Percentiles rank a stretch among this genome's conserved stretches.
Evolutionary conservation across 768 basidiomycete genomes (phyloP).

Genomic region (Tylopilus sp.): DNA sequence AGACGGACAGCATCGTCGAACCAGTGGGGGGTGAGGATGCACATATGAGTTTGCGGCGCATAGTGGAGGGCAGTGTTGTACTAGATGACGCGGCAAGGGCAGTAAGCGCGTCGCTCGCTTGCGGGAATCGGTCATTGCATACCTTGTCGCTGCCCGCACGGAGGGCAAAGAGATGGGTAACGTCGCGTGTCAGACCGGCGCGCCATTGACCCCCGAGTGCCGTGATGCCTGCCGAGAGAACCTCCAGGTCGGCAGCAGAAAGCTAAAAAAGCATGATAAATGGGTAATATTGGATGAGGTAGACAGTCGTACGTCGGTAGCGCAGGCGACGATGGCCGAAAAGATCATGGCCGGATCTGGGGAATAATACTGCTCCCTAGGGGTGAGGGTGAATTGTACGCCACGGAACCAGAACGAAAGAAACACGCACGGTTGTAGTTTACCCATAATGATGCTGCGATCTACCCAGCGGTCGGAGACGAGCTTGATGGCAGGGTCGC

Average conservation of each 20-base stretch:
- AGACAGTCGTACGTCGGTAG: constrained; percentile 50
- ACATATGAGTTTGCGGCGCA: constrained; percentile 54
- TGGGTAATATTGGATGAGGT: neutral
- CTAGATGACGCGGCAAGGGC: constrained; percentile 14
- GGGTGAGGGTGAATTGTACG: constrained; percentile 1
- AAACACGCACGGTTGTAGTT: constrained; percentile 52
- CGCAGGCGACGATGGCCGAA: constrained; percentile 76
- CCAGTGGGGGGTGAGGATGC: constrained; percentile 86
- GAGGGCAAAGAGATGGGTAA: constrained; percentile 81
- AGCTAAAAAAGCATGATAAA: constrained; percentile 37
- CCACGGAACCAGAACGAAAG: neutral
- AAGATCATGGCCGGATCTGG: constrained; percentile 76
- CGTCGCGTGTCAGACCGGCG: constrained; percentile 71
- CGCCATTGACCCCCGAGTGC: constrained; percentile 84
- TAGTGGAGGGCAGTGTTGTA: constrained; percentile 58
- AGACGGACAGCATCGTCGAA: constrained; percentile 76
- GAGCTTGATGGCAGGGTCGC: constrained; percentile 35
- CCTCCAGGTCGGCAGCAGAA: constrained; percentile 61
- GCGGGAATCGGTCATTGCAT: constrained; percentile 1
- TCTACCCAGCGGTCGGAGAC: constrained; percentile 67
- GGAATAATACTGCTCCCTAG: constrained; percentile 62
- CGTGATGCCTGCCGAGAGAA: constrained; percentile 67
- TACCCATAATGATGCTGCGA: constrained; percentile 54
- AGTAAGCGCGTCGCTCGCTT: neutral
- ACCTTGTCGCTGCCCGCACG: constrained; percentile 45